phyloP scores from a whole-genome alignment of 1,284 basidiomycete species.

The Fomitopsis palustris region DNA sequence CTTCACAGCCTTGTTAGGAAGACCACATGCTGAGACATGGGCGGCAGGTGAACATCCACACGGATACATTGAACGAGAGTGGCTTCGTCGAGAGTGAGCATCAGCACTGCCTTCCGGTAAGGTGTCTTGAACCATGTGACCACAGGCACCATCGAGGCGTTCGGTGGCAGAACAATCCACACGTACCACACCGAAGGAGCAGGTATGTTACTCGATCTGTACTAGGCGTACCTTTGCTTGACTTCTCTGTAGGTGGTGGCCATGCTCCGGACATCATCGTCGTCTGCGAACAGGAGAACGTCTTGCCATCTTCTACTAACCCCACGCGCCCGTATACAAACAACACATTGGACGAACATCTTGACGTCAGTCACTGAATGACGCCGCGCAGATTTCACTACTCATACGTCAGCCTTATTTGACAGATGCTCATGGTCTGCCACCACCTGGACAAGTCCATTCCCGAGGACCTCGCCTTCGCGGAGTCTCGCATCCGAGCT shows the following conservation, averaged over 20 bases:
- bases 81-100: conserved; percentile 84
- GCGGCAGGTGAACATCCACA: conserved; percentile 88
- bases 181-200: conserved; percentile 98
- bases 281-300: conserved; percentile 87
- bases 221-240: not conserved
- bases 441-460: conserved; percentile 90
- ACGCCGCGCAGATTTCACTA: not conserved
- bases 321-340: conserved; percentile 90
- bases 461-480: conserved; percentile 93
- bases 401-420: not conserved
- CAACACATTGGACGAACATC: conserved; percentile 96
- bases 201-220: conserved; percentile 39
- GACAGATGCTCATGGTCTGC: conserved; percentile 95
- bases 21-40: not conserved
- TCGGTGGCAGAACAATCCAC: conserved; percentile 91
- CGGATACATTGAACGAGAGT: conserved; percentile 94
- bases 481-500: conserved; percentile 94
- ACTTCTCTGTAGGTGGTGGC: conserved; percentile 67
- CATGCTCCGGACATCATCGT: conserved; percentile 99
- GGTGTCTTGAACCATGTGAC: conserved; percentile 18
- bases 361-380: conserved; percentile 65
- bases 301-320: conserved; percentile 97
- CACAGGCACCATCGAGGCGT: conserved; percentile 83
- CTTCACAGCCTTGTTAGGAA: not conserved
- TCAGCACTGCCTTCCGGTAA: not conserved